Conservation (phyloP, 352 stramenopile genomes). For the Halophytophthora batemanensis region DNA sequence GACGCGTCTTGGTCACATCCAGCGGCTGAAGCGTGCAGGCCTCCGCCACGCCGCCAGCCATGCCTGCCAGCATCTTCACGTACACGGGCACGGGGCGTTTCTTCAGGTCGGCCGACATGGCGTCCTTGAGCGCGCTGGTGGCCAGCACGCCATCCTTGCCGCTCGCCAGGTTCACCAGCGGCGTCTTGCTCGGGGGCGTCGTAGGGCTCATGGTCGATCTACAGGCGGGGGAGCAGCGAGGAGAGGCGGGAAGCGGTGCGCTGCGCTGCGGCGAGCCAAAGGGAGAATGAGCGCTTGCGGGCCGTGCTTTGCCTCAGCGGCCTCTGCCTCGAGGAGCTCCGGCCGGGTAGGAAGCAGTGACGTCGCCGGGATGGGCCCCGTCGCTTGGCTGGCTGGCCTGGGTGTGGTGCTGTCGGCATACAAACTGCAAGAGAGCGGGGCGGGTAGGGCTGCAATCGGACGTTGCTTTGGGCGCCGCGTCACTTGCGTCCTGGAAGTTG, state of each 20-base stretch:
- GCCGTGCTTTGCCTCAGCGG: too few species aligned
- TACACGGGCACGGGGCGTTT: conserved; percentile 62
- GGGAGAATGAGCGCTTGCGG: conserved; percentile 17
- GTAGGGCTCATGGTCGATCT: conserved; percentile 10
- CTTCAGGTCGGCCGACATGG: conserved; percentile 70
- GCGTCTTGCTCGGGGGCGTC: conserved; percentile 15
- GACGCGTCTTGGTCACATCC: conserved; percentile 84
- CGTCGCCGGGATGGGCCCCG: background rate
- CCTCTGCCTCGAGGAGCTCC: too few species aligned
- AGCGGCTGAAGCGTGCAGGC: conserved; percentile 80
- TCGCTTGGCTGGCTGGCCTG: background rate
- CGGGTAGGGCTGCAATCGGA: conserved; percentile 14
- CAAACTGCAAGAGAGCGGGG: too few species aligned
- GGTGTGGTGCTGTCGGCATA: too few species aligned
- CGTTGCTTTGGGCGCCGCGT: conserved; percentile 16
- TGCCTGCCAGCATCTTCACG: conserved; percentile 85
- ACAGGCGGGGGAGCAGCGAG: conserved; percentile 1
- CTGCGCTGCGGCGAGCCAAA: conserved; percentile 23
- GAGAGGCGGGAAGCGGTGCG: conserved; percentile 4
- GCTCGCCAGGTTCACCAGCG: conserved; percentile 26
- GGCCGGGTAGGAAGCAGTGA: too few species aligned
- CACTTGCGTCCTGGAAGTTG: conserved; percentile 15
- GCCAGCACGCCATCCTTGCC: conserved; percentile 36
- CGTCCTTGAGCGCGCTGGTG: conserved; percentile 76
- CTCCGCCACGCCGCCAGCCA: conserved; percentile 84